Evolutionary conservation across 2,329 filamentous ascomycete genomes (phyloP).

Genomic region (Aspergillus floridensis): DNA sequence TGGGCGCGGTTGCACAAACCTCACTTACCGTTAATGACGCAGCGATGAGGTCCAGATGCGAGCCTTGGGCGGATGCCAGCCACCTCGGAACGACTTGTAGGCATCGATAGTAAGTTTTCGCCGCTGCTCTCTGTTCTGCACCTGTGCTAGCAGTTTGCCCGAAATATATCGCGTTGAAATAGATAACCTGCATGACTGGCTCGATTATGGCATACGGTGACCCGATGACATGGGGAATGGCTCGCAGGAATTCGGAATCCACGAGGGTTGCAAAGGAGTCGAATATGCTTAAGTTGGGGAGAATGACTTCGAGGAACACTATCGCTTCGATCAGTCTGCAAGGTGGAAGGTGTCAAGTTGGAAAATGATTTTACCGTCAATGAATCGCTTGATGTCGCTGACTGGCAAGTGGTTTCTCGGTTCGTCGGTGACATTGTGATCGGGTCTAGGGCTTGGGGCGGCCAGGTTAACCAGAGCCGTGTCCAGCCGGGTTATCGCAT

Average conservation of each 20-base stretch:
- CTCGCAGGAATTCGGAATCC: background rate
- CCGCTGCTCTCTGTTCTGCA: background rate
- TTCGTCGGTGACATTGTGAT: background rate
- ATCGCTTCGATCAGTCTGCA: too few relatives aligned
- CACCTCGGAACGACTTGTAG: background rate
- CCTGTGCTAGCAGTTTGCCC: background rate
- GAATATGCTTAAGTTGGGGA: background rate
- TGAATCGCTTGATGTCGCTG: too few relatives aligned
- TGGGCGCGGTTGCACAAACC: too few relatives aligned
- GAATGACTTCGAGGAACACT: too few relatives aligned
- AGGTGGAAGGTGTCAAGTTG: too few relatives aligned
- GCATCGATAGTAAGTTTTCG: conserved; percentile 4
- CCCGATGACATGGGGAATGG: conserved; percentile 1
- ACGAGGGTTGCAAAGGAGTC: background rate
- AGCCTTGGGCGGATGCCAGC: conserved; percentile 2
- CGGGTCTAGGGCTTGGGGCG: background rate
- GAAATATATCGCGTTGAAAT: conserved; percentile 3
- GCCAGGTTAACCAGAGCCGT: conserved; percentile 3
- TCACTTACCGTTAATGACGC: background rate
- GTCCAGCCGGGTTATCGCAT: conserved; percentile 4
- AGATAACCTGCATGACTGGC: conserved; percentile 2
- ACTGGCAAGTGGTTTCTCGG: too few relatives aligned
- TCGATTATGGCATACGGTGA: conserved; percentile 4
- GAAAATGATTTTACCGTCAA: too few relatives aligned
- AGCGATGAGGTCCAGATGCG: conserved; percentile 5